Conservation (phyloP, 179 eudicot genomes). For the Camellia oleifera region DNA sequence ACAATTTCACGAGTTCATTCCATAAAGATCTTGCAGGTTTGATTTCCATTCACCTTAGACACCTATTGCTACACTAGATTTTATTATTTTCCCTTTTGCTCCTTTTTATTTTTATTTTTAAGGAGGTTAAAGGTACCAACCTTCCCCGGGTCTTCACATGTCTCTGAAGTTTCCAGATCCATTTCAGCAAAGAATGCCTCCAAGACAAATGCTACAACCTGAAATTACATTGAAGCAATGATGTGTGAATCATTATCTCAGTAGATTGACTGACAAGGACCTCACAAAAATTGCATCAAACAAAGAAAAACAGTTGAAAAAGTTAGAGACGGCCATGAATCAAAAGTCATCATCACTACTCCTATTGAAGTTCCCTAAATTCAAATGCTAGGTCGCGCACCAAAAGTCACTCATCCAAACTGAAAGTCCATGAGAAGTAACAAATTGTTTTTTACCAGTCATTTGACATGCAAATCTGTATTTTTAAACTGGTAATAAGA, state of each 20-base stretch:
- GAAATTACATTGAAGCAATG: constrained; percentile 28
- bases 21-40: neutral
- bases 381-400: neutral
- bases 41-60: neutral
- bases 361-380: neutral
- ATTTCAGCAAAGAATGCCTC: constrained; percentile 97
- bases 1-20: neutral
- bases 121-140: constrained; percentile 33
- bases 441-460: neutral
- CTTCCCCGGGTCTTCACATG: constrained; percentile 28
- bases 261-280: neutral
- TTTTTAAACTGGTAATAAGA: neutral
- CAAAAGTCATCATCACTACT: neutral
- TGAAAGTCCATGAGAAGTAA: neutral
- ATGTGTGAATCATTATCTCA: constrained; percentile 3
- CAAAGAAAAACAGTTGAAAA: neutral
- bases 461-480: neutral
- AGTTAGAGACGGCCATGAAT: neutral
- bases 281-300: neutral
- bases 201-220: constrained; percentile 93
- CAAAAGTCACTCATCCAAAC: constrained; percentile 1
- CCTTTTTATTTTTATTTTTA: neutral
- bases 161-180: constrained; percentile 69
- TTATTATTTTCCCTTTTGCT: neutral
- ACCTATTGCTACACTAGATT: neutral